Conservation (phyloP, 176 grass and related monocot genomes). For the Carex littledalei region DNA sequence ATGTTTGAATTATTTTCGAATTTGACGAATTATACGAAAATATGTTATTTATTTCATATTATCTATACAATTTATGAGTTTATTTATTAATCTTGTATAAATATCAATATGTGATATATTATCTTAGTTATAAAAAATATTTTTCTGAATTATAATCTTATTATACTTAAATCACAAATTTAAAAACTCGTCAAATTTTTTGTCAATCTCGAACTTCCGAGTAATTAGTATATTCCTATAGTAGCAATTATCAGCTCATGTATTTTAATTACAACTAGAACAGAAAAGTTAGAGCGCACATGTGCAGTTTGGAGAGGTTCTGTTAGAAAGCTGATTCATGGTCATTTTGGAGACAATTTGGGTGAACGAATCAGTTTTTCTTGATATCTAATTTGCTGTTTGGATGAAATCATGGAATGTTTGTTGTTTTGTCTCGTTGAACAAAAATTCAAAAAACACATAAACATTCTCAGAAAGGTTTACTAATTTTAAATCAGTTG, state of each 20-base stretch:
- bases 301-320: neutral
- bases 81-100: too few relatives aligned
- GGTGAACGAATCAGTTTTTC: neutral
- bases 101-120: too few relatives aligned
- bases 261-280: neutral
- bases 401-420: slow-evolving; percentile 27
- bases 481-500: neutral
- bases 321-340: neutral
- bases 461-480: neutral
- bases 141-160: too few relatives aligned
- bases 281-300: neutral
- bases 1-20: too few relatives aligned
- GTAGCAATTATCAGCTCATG: neutral
- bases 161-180: too few relatives aligned
- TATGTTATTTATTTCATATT: too few relatives aligned
- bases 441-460: neutral
- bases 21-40: too few relatives aligned
- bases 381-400: neutral
- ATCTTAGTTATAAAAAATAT: too few relatives aligned
- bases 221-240: too few relatives aligned
- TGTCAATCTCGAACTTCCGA: neutral
- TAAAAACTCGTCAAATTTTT: neutral
- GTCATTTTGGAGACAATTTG: neutral
- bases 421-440: slow-evolving; percentile 1
- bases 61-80: too few relatives aligned